phyloP scores from a whole-genome alignment of 1,139 yeast species.

The Kazachstania sp. region DNA sequence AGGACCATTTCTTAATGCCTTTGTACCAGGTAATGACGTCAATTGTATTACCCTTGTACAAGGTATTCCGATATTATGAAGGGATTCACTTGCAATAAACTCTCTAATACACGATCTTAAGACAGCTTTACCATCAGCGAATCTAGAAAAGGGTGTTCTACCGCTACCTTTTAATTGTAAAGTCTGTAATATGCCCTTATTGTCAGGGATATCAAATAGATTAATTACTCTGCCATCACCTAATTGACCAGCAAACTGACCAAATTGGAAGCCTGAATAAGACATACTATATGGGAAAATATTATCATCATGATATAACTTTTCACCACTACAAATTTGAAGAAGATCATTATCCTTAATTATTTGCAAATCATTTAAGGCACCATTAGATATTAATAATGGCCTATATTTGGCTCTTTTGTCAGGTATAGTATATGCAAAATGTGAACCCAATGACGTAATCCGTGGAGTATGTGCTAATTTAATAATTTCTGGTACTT shows the following conservation, averaged over 20 bases:
- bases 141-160: conserved; percentile 80
- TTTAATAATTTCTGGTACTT: conserved; percentile 5
- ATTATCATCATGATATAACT: conserved; percentile 33
- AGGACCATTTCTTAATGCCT: conserved; percentile 58
- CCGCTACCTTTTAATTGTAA: conserved; percentile 90
- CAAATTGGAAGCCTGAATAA: conserved; percentile 95
- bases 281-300: conserved; percentile 82
- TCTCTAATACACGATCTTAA: conserved; percentile 81
- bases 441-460: conserved; percentile 52
- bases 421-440: conserved; percentile 63
- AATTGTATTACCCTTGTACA: conserved; percentile 76
- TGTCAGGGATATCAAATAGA: conserved; percentile 56
- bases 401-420: conserved; percentile 45
- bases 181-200: conserved; percentile 25
- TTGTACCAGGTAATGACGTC: conserved; percentile 61
- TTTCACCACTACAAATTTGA: conserved; percentile 56
- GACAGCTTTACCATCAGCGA: conserved; percentile 96
- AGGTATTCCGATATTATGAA: conserved; percentile 77
- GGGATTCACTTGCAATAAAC: conserved; percentile 74
- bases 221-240: conserved; percentile 93
- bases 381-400: conserved; percentile 51
- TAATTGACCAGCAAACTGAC: conserved; percentile 91
- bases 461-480: conserved; percentile 50
- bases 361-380: conserved; percentile 56
- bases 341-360: conserved; percentile 39